Conservation (phyloP, 164 flowering plant genomes). For the Annona cherimola region DNA sequence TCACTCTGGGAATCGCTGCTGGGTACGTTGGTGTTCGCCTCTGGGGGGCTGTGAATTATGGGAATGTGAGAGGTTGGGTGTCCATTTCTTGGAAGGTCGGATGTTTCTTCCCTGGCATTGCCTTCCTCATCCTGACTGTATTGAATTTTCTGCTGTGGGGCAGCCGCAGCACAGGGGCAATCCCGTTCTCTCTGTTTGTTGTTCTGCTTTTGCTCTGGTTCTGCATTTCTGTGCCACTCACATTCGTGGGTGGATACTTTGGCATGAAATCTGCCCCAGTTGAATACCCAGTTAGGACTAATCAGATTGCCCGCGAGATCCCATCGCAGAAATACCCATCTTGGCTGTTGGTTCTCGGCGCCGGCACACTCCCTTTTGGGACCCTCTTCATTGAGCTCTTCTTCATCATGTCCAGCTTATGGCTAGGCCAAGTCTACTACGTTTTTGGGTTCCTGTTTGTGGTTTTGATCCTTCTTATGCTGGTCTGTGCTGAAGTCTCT, state of each 20-base stretch:
- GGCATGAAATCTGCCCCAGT: slow-evolving; percentile 2
- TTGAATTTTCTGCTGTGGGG: slow-evolving; percentile 8
- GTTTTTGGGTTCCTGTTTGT: slow-evolving; percentile 14
- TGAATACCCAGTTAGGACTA: slow-evolving; percentile 11
- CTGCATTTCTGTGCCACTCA: slow-evolving; percentile 16
- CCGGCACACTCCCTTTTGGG: slow-evolving; percentile 11
- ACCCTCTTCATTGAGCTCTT: slow-evolving; percentile 13
- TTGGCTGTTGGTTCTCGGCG: slow-evolving; percentile 13
- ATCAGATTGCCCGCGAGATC: slow-evolving; percentile 15
- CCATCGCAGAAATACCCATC: slow-evolving; percentile 14
- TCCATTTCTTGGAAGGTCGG: slow-evolving; percentile 14
- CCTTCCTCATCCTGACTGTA: slow-evolving; percentile 4
- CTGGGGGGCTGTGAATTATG: slow-evolving; percentile 8
- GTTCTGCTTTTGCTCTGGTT: slow-evolving; percentile 15
- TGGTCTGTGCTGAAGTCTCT: slow-evolving; percentile 15
- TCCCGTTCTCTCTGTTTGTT: slow-evolving; percentile 9
- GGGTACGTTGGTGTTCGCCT: slow-evolving; percentile 15
- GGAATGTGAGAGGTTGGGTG: slow-evolving; percentile 1
- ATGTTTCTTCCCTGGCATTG: slow-evolving; percentile 15
- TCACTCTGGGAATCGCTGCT: slow-evolving; percentile 12
- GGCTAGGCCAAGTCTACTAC: slow-evolving; percentile 15
- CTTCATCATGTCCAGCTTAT: slow-evolving; percentile 21
- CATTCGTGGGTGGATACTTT: slow-evolving; percentile 11
- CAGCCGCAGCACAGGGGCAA: slow-evolving; percentile 8
- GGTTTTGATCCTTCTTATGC: slow-evolving; percentile 9